These are phyloP conservation scores for Plasmodium inui DNA, from an alignment of 169 alveolate species.

Conservation along the genomic window DNA sequence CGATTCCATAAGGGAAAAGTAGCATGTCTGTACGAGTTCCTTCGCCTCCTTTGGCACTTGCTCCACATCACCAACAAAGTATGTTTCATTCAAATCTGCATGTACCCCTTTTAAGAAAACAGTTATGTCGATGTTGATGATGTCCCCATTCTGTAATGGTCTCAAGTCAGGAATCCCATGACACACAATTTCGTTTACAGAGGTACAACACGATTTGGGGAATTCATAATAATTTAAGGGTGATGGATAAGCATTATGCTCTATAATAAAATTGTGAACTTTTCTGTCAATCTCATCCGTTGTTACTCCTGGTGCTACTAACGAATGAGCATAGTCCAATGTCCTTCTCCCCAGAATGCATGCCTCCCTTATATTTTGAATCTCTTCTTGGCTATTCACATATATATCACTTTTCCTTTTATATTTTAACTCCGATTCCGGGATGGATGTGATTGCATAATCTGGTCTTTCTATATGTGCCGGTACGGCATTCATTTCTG, in stretches of 20 bases:
- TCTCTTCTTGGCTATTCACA: constrained; percentile 41
- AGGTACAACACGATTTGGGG: constrained; percentile 97
- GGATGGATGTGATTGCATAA: constrained; percentile 94
- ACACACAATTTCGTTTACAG: constrained; percentile 98
- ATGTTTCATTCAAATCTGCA: constrained; percentile 97
- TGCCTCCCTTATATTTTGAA: constrained; percentile 87
- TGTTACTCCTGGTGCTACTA: constrained; percentile 95
- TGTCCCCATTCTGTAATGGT: constrained; percentile 95
- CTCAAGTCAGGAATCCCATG: constrained; percentile 99
- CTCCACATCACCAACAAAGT: constrained; percentile 94
- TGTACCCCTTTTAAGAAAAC: constrained; percentile 96
- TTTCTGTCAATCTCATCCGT: constrained; percentile 96
- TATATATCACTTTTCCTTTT: constrained; percentile 77
- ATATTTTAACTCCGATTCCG: constrained; percentile 89
- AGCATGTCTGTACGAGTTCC: constrained; percentile 92
- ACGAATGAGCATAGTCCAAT: constrained; percentile 94
- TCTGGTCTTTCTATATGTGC: constrained; percentile 96
- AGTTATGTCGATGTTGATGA: constrained; percentile 96
- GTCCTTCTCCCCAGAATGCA: constrained; percentile 94
- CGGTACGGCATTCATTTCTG: constrained; percentile 93
- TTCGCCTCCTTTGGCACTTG: constrained; percentile 89
- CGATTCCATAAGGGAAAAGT: constrained; percentile 91
- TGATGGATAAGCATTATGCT: constrained; percentile 97
- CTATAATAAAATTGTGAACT: constrained; percentile 94
- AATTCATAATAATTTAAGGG: constrained; percentile 97